Base-by-base conservation (phyloP, 2,329 filamentous ascomycete genomes). In the Beauveria sp. region DNA sequence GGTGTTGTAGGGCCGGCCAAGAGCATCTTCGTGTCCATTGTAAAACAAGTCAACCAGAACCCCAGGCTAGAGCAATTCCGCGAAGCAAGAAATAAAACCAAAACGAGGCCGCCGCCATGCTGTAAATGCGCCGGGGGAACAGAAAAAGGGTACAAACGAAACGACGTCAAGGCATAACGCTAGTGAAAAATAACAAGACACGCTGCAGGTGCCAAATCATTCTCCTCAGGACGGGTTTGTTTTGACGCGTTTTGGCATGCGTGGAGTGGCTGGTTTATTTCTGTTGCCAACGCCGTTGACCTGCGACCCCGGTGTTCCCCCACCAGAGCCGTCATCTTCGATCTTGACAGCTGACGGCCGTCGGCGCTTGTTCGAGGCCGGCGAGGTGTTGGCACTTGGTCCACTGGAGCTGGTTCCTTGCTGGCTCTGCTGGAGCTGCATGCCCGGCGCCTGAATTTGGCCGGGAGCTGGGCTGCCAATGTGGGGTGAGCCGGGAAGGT, bases 391-490 rank as follows among this genome's bases (percentile, higher is more conserved):
- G 61, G 85, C 84, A 68, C 84, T 88, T 7, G 84, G 84, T 2
- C 84, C 85, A 69, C 83, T 85, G 10, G 85, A 87, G 70, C 77
- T 84, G 37, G 85, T 86, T 44, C 85, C 86, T 69, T 88, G 86
- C 70, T 88, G 85, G 69, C 85, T 88, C 64, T 84, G 83, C 70
- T 88, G 85, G 63, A 85, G 75, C 70, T 85, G 83, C 85, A 88
- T 88, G 64, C 79, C 78, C 24, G 85, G 85, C 56, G 84, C 83
- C 70, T 85, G 83, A 79, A 87, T 85, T 57, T 81, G 78, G 18
- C 81, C 84, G 16, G 82, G 80, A 20, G 83, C 84, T 9, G 86
- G 86, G 69, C 84, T 87, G 30, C 58, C 80, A 61, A 78, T 67
- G 59, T 85, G 84, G 55, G 84, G 84, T 16, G 85, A 87, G 18